phyloP scores from a whole-genome alignment of 2,329 filamentous ascomycete species.

The Fusarium sp. region DNA sequence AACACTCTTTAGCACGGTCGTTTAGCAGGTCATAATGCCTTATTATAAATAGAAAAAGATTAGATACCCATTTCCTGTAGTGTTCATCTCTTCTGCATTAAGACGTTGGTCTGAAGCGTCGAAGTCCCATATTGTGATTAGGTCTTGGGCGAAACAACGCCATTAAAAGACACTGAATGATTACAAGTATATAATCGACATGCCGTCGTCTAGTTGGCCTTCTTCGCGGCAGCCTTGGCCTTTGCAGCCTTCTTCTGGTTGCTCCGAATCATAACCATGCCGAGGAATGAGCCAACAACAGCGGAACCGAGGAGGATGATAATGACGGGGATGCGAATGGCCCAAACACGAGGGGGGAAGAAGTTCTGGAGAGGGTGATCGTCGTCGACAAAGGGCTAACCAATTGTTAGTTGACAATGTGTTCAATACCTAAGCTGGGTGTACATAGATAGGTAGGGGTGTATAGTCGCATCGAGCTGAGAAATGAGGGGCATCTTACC shows the following conservation, averaged over 20 bases:
- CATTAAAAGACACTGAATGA: conserved; percentile 29
- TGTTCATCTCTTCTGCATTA: conserved; percentile 23
- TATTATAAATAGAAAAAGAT: conserved; percentile 51
- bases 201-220: conserved; percentile 74
- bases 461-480: background rate
- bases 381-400: conserved; percentile 93
- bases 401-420: conserved; percentile 23
- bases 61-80: conserved; percentile 48
- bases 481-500: conserved; percentile 64
- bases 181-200: conserved; percentile 37
- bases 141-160: conserved; percentile 16
- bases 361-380: conserved; percentile 93
- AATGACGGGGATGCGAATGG: conserved; percentile 97
- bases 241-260: conserved; percentile 98
- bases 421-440: background rate
- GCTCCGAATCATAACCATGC: conserved; percentile 98
- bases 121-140: conserved; percentile 30
- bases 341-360: conserved; percentile 98
- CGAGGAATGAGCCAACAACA: conserved; percentile 94
- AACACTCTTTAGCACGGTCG: conserved; percentile 42
- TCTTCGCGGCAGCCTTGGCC: conserved; percentile 84
- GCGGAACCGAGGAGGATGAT: conserved; percentile 91
- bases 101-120: conserved; percentile 3
- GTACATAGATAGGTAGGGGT: background rate
- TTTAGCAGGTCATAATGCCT: conserved; percentile 36